Base-by-base conservation (phyloP, 192 early-diverging fungal species). In the Mortierella claussenii region DNA sequence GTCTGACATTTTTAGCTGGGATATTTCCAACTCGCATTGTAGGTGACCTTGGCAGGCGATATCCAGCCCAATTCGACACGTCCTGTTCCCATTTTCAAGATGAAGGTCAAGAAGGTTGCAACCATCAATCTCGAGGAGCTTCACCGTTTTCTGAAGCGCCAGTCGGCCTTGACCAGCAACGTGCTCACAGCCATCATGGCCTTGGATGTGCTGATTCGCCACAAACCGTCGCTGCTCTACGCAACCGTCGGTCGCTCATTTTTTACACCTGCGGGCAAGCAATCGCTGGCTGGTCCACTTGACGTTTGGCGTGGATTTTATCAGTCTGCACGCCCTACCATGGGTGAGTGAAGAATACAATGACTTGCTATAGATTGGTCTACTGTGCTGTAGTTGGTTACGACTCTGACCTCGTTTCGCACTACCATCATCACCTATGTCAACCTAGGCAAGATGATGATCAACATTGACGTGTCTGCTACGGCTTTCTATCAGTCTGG, bases 281-380 rank as follows among this genome's bases (percentile, higher is more conserved):
- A 65, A 46, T 52, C 62, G 21, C 84, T 87, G 0, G 69, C 78
- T 2, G 90, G 93, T 24, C 91, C 93, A n/a, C 85, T 91, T 28
- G 93, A 96, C 81, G 87, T 95, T 13, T 97, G 95, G 96, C 88
- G 89, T 56, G 96, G 96, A 23, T 94, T 89, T 70, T 95, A 94
- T 53, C 94, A 96, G 61, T 92, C 90, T 52, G 86, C 94, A 46
- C 86, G 92, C 5, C 94, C 95, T 7, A 83, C 91, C 24, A 34
- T 68, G 18, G 92, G 93, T 69, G 69, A 70, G 45, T 54, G 9
- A 40, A 10, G 7, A 10, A 40, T 40, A 10, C 8, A 7, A 40
- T 40, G 37, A 7, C 7, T 40, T 7, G 37, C 37, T 40, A 10
- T 40, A 40, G 13, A 13, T 40, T 13, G 13, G 13, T 10, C 13